Evolutionary conservation across 83 land plant species (phyloP), one percentile per base, ranked within the genome.

Genomic region (Picea abies): DNA sequence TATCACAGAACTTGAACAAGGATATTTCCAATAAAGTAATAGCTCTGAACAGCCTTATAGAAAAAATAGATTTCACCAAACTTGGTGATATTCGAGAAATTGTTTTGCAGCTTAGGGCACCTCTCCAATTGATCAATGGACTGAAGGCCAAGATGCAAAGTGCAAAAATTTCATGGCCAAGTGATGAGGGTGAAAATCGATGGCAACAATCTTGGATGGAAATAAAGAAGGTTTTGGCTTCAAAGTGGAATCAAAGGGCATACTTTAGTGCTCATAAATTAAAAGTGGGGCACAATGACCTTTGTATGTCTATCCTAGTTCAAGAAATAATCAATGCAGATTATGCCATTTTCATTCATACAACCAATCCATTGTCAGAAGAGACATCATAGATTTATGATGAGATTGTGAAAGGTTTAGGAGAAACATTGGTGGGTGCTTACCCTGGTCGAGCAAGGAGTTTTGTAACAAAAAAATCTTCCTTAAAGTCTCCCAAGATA

Each of bases 241-340:
- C 93, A 47, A 91, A 89, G 66, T 91, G 93, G 93, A 91, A 91
- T 84, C 91, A 91, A 80, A 83, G 93, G 78, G 93, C 91, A 7
- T 91, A 84, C 76, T 25, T 91, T 82, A 91, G 93, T 68, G 82
- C 87, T 25, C 87, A 89, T 19, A 91, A 91, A 84, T 91, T 86
- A 60, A 89, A 82, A 81, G 85, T 91, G 63, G 85, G 88, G 71
- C 93, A 91, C 79, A 83, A 89, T 29, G 83, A 89, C 70, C 86
- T 91, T 17, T 82, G 91, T 52, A 91, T 91, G 91, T 88, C 29
- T 29, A 29, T 29, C 29, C 29, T 29, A 29, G 29, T 29, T 29
- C 29, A 29, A 29, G 29, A 29, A 82, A 88, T 91, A 29, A 85
- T 91, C 16, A 65, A 84, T 68, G 93, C 93, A 52, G 91, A 91